Evolutionary conservation across 73 alveolate genomes (phyloP), one percentile per base, ranked within the genome.

Genomic region (Stentor coeruleus): DNA sequence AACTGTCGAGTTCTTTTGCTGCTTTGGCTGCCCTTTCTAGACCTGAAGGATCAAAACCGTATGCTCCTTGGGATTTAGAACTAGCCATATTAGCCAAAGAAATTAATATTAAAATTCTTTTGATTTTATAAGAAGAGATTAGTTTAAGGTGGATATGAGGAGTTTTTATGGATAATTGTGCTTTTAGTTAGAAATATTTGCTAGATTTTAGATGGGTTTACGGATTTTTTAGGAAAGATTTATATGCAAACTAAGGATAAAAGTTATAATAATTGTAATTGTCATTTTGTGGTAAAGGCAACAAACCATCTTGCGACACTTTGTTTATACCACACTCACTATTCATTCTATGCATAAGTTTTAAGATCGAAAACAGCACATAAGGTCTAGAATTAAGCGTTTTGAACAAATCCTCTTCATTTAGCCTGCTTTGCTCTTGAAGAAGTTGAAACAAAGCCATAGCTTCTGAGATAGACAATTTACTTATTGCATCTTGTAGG

Each of bases 1-100:
- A 74, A 42, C 40, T 37, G 76, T 91, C 97, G 37, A 91, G 82
- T 60, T 89, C 89, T 79, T 86, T 89, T 39, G 94, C 97, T 33
- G 97, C 97, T 85, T 90, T 66, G 26, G 97, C 97, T 15, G 97
- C 97, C 76, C 91, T 84, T 87, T 91, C 97, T 20, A 91, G 89
- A 0, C 97, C 97, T 3, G 97, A 74, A n/a, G 97, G 87, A 80
- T 91, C 97, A 86, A 91, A 91, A 15, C 97, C 97, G 77, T 91
- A 91, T 74, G 87, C 87, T 31, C 95, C 89, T 60, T 66, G n/a
- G n/a, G 79, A 20, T 11, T 66, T 31, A 33, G 40, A 31, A 66
- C 79, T 66, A 26, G 37, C 79, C 79, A 66, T 66, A 20, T 26
- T 66, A 49, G 6, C 66, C 66, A 49, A 20, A 11, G 66, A 20